These are phyloP conservation scores for Calonectria multiphialidica DNA, from an alignment of 2,329 filamentous ascomycete genomes.

Conservation along the genomic window DNA sequence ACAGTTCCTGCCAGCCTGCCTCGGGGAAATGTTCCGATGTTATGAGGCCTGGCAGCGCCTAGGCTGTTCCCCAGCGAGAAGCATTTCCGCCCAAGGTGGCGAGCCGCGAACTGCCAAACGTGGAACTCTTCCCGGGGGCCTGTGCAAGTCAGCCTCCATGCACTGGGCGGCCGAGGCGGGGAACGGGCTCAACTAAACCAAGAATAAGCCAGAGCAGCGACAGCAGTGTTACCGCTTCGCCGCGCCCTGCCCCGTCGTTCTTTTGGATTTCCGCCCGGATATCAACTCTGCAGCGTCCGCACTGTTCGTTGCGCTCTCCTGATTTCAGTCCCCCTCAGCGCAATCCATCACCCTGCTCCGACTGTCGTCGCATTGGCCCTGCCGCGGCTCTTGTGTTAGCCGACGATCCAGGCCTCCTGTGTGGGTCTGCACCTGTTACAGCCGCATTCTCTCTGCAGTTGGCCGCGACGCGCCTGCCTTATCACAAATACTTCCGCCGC, in stretches of 20 bases:
- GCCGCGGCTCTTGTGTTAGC: conserved; percentile 38
- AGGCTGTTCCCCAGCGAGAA: not conserved
- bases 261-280: too few relatives aligned
- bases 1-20: not conserved
- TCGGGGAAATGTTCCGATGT: not conserved
- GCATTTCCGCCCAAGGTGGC: not conserved
- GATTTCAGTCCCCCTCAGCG: not conserved
- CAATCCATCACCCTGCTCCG: conserved; percentile 11
- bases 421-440: conserved; percentile 34
- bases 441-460: conserved; percentile 37
- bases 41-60: not conserved
- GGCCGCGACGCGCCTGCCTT: conserved; percentile 32
- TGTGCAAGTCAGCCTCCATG: conserved; percentile 8
- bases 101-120: not conserved
- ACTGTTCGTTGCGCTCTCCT: not conserved
- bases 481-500: conserved; percentile 31
- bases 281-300: not conserved
- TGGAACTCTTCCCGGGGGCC: not conserved
- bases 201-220: conserved; percentile 6
- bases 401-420: conserved; percentile 23
- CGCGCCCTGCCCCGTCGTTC: not conserved
- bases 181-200: not conserved
- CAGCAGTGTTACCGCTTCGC: not conserved
- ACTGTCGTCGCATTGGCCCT: conserved; percentile 33
- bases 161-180: not conserved